Evolutionary conservation across 768 basidiomycete species (phyloP).

Genomic region (Leccinum boreale): DNA sequence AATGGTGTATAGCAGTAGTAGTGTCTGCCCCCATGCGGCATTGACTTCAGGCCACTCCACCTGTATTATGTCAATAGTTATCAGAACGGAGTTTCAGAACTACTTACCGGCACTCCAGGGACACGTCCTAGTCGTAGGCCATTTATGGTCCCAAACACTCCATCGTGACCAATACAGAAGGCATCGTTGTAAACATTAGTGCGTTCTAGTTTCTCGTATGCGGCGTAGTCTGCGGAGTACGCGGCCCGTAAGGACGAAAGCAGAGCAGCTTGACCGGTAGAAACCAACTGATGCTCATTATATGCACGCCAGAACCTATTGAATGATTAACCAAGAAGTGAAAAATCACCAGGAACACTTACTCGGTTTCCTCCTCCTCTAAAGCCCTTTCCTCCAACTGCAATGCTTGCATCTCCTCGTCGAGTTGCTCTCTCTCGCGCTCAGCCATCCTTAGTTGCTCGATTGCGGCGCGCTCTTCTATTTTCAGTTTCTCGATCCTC

Average conservation of each 20-base stretch:
- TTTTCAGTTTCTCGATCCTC: slow-evolving; percentile 69
- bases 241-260: slow-evolving; percentile 72
- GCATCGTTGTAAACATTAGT: slow-evolving; percentile 96
- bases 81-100: neutral
- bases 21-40: slow-evolving; percentile 95
- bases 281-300: slow-evolving; percentile 64
- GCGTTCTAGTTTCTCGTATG: slow-evolving; percentile 79
- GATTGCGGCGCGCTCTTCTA: slow-evolving; percentile 64
- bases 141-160: slow-evolving; percentile 97
- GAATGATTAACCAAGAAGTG: slow-evolving; percentile 5
- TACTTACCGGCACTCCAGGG: slow-evolving; percentile 71
- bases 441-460: slow-evolving; percentile 77
- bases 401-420: slow-evolving; percentile 64
- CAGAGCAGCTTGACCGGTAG: slow-evolving; percentile 65
- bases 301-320: slow-evolving; percentile 79
- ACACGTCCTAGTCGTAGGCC: slow-evolving; percentile 89
- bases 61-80: slow-evolving; percentile 34
- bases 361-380: slow-evolving; percentile 85
- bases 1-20: slow-evolving; percentile 88
- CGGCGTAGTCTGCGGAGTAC: slow-evolving; percentile 72
- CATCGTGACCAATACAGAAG: slow-evolving; percentile 93
- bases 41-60: slow-evolving; percentile 99
- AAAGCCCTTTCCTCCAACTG: slow-evolving; percentile 76
- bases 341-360: slow-evolving; percentile 31
- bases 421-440: slow-evolving; percentile 70